Evolutionary conservation across 2,329 filamentous ascomycete species (phyloP), one percentile per base, ranked within the genome.

Genomic region (Alternaria longipes): DNA sequence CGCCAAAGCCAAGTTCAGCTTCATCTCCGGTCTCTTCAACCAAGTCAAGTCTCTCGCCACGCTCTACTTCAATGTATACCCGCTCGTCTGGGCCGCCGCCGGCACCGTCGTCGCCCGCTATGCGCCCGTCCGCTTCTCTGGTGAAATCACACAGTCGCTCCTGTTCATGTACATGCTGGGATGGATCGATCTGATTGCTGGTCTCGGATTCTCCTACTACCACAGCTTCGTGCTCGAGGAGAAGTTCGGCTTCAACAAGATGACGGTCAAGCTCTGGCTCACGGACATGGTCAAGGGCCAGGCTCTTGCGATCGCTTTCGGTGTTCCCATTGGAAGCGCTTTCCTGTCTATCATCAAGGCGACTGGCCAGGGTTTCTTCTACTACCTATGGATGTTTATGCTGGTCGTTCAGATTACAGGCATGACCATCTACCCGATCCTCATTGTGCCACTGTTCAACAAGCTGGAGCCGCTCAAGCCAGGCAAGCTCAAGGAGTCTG

Each of bases 161-260:
- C 84, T 97, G 76, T 99, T 98, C 83, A 88, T 97, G 79, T 90
- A 98, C 75, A 84, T 88, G 59, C 97, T 97, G 80, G 90, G 93
- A 71, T 80, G 97, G 73, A 86, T 96, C 72, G 91, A 93, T 70
- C 92, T 94, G 74, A 68, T 91, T 56, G 82, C 97, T 65, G 91
- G 90, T 59, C 83, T 98, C 54, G 95, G 95, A 3, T 87, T 89
- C 62, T 91, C 89, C 56, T 89, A 97, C 79, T 99, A 98, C 84
- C 90, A 94, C 82, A 95, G 93, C 12, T 99, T 99, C 75, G 92
- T 98, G 49, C 85, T 99, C 57, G 95, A 99, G 81, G 94, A 97
- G 82, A 91, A 93, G 77, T 99, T 97, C 73, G 95, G 95, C 51
- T 99, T 99, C 87, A 99, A 99, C 82, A 99, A 99, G 84, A 93